Base-by-base conservation (phyloP, 116 monocot genomes). In the Posidonia oceanica region DNA sequence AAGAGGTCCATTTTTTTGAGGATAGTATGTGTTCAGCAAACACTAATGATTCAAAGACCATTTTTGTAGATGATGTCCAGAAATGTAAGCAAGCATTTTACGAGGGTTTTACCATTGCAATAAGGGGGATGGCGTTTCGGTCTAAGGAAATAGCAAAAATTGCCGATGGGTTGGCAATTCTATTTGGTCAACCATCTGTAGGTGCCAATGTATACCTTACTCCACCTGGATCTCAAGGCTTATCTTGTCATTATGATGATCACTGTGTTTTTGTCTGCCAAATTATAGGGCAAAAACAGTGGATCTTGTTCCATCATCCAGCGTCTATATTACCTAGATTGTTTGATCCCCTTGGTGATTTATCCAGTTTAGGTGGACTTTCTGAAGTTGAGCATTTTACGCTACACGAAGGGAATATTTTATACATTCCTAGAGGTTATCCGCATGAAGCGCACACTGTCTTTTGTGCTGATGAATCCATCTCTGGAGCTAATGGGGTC, bases 201-300 rank as follows among this genome's bases (percentile, higher is more conserved):
- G 94, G 94, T 59, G 94, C 83, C 18, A 94, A 94, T 51, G 52
- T 91, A 39, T 94, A 94, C 70, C 67, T 94, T 41, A 88, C 94
- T 40, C 94, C 94, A 67, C 77, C 86, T 66, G 57, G 68, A 52
- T 86, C 94, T 52, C 94, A 94, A 77, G 94, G 94, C 55, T 75
- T 94, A 61, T 80, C 86, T 58, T 64, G 62, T 41, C 94, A 94
- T 63, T 94, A 71, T 80, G 94, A 94, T 59, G 94, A 94, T 75
- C 94, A 94, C 75, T 94, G 91, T 72, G 91, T 94, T 54, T 83
- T 94, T 76, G 85, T 94, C 39, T 94, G 88, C 73, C 94, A 94
- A 67, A 62, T 94, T 37, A 56, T 66, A 72, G 94, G 94, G 36
- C 57, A 59, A 16, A 94, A 94, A 69, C 54, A 64, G 64, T 94